These are phyloP conservation scores for Calocybe gambosa DNA, from an alignment of 1,284 basidiomycete genomes.

Conservation along the genomic window DNA sequence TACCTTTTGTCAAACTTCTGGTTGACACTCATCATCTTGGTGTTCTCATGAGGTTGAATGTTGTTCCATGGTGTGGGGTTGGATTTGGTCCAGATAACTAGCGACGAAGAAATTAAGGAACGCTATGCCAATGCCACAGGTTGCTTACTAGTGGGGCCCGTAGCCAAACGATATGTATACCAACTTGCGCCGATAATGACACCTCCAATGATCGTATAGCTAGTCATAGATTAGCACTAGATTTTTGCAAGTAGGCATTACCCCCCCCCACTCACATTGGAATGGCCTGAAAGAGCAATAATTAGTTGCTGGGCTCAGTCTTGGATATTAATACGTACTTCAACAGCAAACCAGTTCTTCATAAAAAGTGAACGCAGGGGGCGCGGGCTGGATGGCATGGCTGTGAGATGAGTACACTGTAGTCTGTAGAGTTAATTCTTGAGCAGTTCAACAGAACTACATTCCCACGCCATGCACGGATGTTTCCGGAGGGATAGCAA, in stretches of 20 bases:
- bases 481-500: slow-evolving; percentile 18
- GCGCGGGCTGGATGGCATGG: slow-evolving; percentile 16
- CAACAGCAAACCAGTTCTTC: slow-evolving; percentile 79
- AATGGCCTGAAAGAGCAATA: slow-evolving; percentile 49
- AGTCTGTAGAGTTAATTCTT: no score
- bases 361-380: slow-evolving; percentile 39
- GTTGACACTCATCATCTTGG: slow-evolving; percentile 63
- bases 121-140: neutral
- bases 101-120: slow-evolving; percentile 3
- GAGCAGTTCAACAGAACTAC: neutral
- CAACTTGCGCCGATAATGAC: slow-evolving; percentile 62
- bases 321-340: slow-evolving; percentile 42
- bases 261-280: slow-evolving; percentile 54
- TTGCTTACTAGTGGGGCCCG: slow-evolving; percentile 60
- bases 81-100: slow-evolving; percentile 77
- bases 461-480: slow-evolving; percentile 25
- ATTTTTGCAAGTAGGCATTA: neutral
- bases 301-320: slow-evolving; percentile 4
- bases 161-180: slow-evolving; percentile 69
- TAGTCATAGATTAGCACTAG: slow-evolving; percentile 23
- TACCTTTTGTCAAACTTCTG: slow-evolving; percentile 70
- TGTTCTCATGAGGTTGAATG: slow-evolving; percentile 65
- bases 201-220: slow-evolving; percentile 65
- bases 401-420: neutral
- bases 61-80: slow-evolving; percentile 80